These are phyloP conservation scores for Parascedosporium putredinis DNA, from an alignment of 2,329 filamentous ascomycete genomes.

Conservation along the genomic window DNA sequence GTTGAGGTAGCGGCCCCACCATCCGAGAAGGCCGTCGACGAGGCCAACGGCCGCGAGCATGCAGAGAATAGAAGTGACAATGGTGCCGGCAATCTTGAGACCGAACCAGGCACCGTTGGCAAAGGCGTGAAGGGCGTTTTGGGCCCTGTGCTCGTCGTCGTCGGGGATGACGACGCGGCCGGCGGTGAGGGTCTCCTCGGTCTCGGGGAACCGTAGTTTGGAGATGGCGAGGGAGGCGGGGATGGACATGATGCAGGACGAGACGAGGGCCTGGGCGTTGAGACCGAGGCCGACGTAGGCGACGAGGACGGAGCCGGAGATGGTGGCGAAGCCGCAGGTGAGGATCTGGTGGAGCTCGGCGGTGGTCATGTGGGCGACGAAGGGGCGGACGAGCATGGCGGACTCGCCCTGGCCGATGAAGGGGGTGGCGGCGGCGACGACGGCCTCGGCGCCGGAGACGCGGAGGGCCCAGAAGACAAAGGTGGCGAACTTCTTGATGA, in stretches of 20 bases:
- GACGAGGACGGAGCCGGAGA: conserved; percentile 77
- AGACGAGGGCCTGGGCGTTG: conserved; percentile 76
- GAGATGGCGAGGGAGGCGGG: conserved; percentile 81
- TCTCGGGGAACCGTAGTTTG: conserved; percentile 83
- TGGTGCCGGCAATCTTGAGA: conserved; percentile 79
- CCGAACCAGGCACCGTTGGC: conserved; percentile 78
- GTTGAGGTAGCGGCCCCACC: conserved; percentile 74
- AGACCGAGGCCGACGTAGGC: conserved; percentile 78
- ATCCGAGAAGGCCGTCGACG: conserved; percentile 65
- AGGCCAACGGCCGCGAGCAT: conserved; percentile 70
- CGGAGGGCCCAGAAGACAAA: conserved; percentile 88
- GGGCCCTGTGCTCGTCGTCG: conserved; percentile 62
- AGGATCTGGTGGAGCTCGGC: conserved; percentile 89
- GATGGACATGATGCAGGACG: conserved; percentile 91
- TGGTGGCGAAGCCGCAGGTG: conserved; percentile 86
- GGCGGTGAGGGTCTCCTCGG: conserved; percentile 74
- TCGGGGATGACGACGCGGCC: conserved; percentile 71
- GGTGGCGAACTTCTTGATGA: conserved; percentile 72
- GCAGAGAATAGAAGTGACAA: conserved; percentile 67
- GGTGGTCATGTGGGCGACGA: conserved; percentile 73
- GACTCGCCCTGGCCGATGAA: conserved; percentile 94
- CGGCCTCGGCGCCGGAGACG: conserved; percentile 85
- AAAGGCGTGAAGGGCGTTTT: conserved; percentile 76
- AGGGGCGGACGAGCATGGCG: conserved; percentile 82
- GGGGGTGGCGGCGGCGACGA: conserved; percentile 83